Base-by-base conservation (phyloP, 495 filamentous ascomycete genomes). In the Alectoria sarmentosa region DNA sequence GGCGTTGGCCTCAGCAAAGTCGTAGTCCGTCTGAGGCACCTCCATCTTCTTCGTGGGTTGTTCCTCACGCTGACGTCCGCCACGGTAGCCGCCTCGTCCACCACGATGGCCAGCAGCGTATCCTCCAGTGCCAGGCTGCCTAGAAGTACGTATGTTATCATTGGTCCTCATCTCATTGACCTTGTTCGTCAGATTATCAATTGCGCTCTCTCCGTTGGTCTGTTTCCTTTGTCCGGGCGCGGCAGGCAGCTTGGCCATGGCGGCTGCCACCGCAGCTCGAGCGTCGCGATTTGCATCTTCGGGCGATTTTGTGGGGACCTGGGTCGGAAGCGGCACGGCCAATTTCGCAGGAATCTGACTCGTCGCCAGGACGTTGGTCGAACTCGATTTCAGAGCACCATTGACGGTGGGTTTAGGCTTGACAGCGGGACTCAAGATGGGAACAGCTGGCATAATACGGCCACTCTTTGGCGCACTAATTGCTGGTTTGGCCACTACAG, bases 1-100 rank as follows among this genome's bases (percentile, higher is more conserved):
- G 21, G 91, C 92, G 71, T 99, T 99, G 57, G 93, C 83, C 13
- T 85, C 85, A 67, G 88, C 86, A 73, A 99, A 99, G 72, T 99
- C 95, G 72, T 90, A 99, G 70, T 98, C 94, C 4, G 89, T 84
- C 41, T 86, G 80, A 0, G 94, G 94, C 37, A 98, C 88, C 63
- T 96, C 93, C 28, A 97, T 82, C 77, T 90, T 94, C 70, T 81
- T 81, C 44, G 76, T 74, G 64, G 77, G 76, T 46, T 78, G 74
- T 11, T 71, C 65, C 17, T 72, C 72, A 34, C 73, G 77, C 26
- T 83, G 78, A 32, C 82, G 81, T 37, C 82, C 80, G 54, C 84
- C 80, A 64, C 84, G 83, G 65, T 79, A 73, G 34, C 79, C 77
- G 44, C 78, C 70, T 36, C 81, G 71, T 62, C 88, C 78, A 41